Percentiles rank a stretch among this genome's conserved stretches.
Evolutionary conservation across 208 protist species (phyloP).

Genomic region (Acanthamoeba royreba): DNA sequence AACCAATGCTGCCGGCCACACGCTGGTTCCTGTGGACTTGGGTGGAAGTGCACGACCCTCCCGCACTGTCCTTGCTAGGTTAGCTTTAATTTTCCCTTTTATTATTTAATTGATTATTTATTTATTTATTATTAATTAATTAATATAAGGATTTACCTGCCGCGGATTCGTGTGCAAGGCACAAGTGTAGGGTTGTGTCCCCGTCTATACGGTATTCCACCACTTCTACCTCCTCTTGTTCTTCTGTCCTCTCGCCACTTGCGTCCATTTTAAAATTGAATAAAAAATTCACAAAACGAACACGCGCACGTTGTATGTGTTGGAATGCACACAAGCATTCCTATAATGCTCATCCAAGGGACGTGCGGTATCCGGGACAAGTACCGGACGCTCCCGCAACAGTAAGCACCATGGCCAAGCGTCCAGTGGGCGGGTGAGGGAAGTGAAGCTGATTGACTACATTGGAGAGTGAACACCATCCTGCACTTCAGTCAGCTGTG

Average conservation of each 20-base stretch:
- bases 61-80: not conserved
- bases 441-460: not conserved
- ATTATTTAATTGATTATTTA: not conserved
- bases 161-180: not conserved
- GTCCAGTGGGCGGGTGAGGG: not conserved
- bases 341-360: no score
- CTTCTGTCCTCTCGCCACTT: not conserved
- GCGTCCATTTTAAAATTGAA: not conserved
- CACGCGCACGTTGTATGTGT: no score
- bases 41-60: not conserved
- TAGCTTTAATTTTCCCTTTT: not conserved
- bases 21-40: not conserved
- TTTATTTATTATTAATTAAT: not conserved
- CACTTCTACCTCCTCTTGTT: not conserved
- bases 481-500: not conserved
- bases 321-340: no score
- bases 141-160: not conserved
- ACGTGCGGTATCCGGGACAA: no score
- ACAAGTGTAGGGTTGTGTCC: not conserved
- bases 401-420: no score
- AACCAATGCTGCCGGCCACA: not conserved
- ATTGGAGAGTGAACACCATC: not conserved
- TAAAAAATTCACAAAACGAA: not conserved
- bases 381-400: no score
- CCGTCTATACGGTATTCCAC: not conserved